Conservation (phyloP, 176 grass and related monocot species). For the Juncus inflexus region DNA sequence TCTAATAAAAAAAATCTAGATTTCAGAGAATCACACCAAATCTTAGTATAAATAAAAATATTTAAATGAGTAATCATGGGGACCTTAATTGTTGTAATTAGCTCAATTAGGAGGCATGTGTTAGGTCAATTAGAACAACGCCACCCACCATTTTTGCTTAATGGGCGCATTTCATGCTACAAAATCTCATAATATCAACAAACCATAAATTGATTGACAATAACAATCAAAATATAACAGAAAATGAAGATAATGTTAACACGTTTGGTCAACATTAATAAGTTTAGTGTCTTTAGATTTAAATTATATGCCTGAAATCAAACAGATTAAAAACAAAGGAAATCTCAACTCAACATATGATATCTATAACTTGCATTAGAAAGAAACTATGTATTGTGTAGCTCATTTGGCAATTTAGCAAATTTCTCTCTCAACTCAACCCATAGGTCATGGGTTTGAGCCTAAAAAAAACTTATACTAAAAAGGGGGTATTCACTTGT, state of each 20-base stretch:
- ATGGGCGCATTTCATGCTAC: neutral
- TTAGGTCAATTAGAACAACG: slow-evolving; percentile 24
- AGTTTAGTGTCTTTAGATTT: no score
- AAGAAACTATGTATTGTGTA: no score
- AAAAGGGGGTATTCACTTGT: neutral
- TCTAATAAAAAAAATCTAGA: neutral
- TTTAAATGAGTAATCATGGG: slow-evolving; percentile 18
- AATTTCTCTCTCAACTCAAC: no score
- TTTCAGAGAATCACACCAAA: neutral
- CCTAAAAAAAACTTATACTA: neutral
- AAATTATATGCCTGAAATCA: no score
- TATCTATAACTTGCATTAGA: no score
- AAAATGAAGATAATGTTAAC: no score
- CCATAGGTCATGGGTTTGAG: no score
- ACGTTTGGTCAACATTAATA: no score
- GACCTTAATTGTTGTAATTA: slow-evolving; percentile 20
- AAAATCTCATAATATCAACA: no score
- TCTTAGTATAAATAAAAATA: neutral
- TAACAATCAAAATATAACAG: neutral
- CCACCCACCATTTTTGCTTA: neutral
- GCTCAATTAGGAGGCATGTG: slow-evolving; percentile 14
- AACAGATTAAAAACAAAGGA: no score
- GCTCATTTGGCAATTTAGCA: no score
- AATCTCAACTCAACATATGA: no score
- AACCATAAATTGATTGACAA: neutral